Conservation (phyloP, 1,284 basidiomycete genomes). For the Hortiboletus rubellus region DNA sequence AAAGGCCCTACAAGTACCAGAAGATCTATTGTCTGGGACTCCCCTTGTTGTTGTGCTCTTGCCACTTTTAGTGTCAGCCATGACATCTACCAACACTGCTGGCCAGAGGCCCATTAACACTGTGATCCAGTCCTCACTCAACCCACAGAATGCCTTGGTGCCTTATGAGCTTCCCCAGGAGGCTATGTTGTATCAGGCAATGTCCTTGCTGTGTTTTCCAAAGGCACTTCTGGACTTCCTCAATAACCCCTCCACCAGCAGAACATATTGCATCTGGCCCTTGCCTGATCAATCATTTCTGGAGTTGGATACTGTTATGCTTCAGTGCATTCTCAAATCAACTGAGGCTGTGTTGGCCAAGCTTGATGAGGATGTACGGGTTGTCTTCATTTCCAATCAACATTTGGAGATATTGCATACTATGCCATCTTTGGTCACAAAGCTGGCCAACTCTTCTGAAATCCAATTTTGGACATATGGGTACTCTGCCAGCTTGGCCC, state of each 20-base stretch:
- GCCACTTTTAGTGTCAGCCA: constrained; percentile 25
- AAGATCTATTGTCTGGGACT: constrained; percentile 9
- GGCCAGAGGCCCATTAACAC: constrained; percentile 20
- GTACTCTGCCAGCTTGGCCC: constrained; percentile 50
- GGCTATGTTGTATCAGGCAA: constrained; percentile 22
- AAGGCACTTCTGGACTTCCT: constrained; percentile 29
- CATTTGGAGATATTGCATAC: constrained; percentile 48
- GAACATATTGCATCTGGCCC: constrained; percentile 44
- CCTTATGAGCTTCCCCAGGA: constrained; percentile 7
- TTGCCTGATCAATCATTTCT: constrained; percentile 18
- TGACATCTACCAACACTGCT: constrained; percentile 8
- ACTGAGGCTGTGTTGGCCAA: constrained; percentile 41
- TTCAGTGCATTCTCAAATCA: constrained; percentile 47
- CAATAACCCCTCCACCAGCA: constrained; percentile 17
- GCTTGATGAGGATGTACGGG: constrained; percentile 42
- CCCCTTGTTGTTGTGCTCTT: constrained; percentile 31
- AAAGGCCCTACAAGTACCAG: constrained; percentile 36
- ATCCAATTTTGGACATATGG: constrained; percentile 67
- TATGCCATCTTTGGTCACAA: constrained; percentile 48
- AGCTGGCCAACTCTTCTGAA: constrained; percentile 43
- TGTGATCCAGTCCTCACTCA: constrained; percentile 9
- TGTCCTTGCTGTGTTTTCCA: constrained; percentile 30
- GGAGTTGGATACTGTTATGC: constrained; percentile 46
- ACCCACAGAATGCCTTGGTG: not conserved
- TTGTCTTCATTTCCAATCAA: constrained; percentile 66